phyloP scores from a whole-genome alignment of 495 filamentous ascomycete genomes.

The Hypomontagnella monticulosa region DNA sequence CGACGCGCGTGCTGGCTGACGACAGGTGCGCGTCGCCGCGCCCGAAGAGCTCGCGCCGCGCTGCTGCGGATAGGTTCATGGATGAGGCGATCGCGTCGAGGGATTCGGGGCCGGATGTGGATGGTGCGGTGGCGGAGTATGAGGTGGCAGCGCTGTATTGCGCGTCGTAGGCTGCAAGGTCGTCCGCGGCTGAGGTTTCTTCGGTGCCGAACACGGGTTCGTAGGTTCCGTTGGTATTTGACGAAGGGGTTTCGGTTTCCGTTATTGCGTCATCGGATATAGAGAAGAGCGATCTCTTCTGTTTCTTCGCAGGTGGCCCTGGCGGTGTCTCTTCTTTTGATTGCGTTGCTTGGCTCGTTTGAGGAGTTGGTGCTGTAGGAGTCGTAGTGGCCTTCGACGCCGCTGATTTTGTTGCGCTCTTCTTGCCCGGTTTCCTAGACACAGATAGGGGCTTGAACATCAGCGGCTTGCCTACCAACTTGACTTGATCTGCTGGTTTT shows the following conservation, averaged over 20 bases:
- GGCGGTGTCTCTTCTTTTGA: not conserved
- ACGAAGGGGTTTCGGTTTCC: not conserved
- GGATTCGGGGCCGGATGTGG: conserved; percentile 49
- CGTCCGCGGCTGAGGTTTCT: conserved; percentile 40
- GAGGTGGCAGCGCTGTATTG: conserved; percentile 41
- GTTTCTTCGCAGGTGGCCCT: conserved; percentile 45
- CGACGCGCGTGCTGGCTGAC: conserved; percentile 58
- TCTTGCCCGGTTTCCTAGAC: conserved; percentile 73
- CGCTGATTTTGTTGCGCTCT: conserved; percentile 54
- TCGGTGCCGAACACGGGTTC: conserved; percentile 52
- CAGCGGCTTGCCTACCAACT: conserved; percentile 77
- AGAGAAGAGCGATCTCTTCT: conserved; percentile 58
- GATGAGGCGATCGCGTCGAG: conserved; percentile 73
- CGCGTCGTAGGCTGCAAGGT: conserved; percentile 48
- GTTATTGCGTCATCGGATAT: conserved; percentile 45
- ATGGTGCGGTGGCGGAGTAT: conserved; percentile 37
- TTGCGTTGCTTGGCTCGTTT: conserved; percentile 28
- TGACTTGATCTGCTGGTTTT: conserved; percentile 66
- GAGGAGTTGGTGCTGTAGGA: conserved; percentile 12
- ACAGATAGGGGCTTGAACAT: conserved; percentile 93
- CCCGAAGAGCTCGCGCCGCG: conserved; percentile 84
- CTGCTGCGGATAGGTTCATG: conserved; percentile 76
- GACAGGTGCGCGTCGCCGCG: conserved; percentile 55
- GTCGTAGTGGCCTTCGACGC: conserved; percentile 23
- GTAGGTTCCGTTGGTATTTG: conserved; percentile 47